A percentile compares a stretch with the other conserved stretches of the same genome.
phyloP scores from a whole-genome alignment of 1,284 basidiomycete species.

The Macrocybe sp. region DNA sequence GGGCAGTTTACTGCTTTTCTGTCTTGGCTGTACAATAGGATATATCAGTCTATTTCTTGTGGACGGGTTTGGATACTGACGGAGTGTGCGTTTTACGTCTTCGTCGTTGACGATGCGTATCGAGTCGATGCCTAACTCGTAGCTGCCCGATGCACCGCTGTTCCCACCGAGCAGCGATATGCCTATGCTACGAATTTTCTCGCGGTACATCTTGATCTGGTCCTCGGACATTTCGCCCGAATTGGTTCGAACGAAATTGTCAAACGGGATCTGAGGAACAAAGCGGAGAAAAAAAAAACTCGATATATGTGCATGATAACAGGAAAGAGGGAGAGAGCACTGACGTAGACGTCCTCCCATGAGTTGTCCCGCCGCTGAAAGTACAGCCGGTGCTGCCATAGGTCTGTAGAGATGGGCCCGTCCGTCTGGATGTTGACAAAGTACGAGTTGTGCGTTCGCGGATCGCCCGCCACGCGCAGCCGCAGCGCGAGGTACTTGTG shows the following conservation, averaged over 20 bases:
- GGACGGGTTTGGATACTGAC: background rate
- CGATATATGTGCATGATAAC: background rate
- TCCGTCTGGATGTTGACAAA: slow-evolving; percentile 89
- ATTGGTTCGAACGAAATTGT: slow-evolving; percentile 81
- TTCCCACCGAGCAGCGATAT: slow-evolving; percentile 81
- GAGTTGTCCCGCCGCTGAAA: slow-evolving; percentile 65
- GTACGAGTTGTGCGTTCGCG: slow-evolving; percentile 69
- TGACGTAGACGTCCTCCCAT: slow-evolving; percentile 84
- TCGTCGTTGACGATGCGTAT: slow-evolving; percentile 49
- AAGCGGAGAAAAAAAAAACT: background rate
- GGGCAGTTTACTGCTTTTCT: too few species aligned
- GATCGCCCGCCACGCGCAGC: slow-evolving; percentile 66
- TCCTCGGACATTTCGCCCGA: slow-evolving; percentile 68
- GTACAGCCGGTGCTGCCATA: slow-evolving; percentile 88
- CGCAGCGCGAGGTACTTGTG: slow-evolving; percentile 79
- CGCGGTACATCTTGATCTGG: slow-evolving; percentile 71
- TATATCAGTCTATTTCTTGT: background rate
- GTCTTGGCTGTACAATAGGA: too few species aligned
- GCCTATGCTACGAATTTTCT: slow-evolving; percentile 76
- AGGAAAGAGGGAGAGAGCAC: slow-evolving; percentile 21
- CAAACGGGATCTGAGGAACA: slow-evolving; percentile 65
- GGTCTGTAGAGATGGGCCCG: slow-evolving; percentile 70
- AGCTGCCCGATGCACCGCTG: slow-evolving; percentile 62
- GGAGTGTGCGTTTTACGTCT: slow-evolving; percentile 22
- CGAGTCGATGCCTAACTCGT: slow-evolving; percentile 72